phyloP scores from a whole-genome alignment of 441 rosid genomes.

The Syzygium malaccense region DNA sequence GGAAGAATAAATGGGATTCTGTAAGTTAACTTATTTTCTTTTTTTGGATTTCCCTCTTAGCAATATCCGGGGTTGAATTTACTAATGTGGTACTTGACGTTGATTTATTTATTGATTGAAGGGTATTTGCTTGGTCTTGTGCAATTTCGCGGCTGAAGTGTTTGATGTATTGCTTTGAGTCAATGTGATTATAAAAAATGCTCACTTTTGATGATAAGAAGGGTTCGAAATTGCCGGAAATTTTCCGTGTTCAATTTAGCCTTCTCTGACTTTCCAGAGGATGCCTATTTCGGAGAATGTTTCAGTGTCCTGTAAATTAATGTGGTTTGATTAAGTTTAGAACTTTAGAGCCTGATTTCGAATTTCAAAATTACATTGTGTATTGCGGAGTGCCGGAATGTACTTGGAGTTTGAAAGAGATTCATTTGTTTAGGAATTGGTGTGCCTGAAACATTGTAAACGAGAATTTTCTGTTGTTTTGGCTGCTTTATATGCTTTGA shows the following conservation, averaged over 20 bases:
- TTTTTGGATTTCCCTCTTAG: not conserved
- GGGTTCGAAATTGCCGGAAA: not conserved
- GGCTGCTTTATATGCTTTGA: not conserved
- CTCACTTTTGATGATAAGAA: not conserved
- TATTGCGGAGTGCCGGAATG: not conserved
- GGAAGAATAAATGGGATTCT: constrained; percentile 39
- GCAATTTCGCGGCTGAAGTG: not conserved
- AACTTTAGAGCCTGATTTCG: not conserved
- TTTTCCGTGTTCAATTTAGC: not conserved
- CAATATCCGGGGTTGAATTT: not conserved
- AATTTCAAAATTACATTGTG: not conserved
- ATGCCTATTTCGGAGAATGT: not conserved
- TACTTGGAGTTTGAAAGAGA: not conserved
- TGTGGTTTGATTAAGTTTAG: not conserved
- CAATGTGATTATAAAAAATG: not conserved
- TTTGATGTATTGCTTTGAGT: not conserved
- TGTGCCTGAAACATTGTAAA: not conserved
- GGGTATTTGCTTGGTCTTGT: not conserved
- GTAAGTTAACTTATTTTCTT: constrained; percentile 21
- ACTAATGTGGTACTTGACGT: not conserved
- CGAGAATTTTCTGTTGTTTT: not conserved
- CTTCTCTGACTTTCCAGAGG: not conserved
- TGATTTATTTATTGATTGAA: not conserved
- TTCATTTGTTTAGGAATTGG: not conserved
- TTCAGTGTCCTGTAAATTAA: not conserved